Evolutionary conservation across 169 alveolate genomes (phyloP).

Genomic region (Plasmodium chabaudi): DNA sequence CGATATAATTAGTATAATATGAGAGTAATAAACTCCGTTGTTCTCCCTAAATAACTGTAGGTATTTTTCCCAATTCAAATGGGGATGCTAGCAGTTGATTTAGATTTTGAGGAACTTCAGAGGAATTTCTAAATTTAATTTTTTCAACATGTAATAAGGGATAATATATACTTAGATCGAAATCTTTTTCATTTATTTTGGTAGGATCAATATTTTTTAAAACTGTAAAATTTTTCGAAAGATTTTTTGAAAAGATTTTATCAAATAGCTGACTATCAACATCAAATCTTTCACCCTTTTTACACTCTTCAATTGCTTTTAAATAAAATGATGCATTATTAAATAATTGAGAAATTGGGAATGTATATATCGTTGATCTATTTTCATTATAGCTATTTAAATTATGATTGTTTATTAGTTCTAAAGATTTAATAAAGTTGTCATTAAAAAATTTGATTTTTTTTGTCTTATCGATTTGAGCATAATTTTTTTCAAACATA

Average conservation of each 20-base stretch:
- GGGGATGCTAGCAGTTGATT: not conserved
- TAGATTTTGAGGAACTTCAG: not conserved
- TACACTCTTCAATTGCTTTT: constrained; percentile 71
- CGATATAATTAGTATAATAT: too few relatives aligned
- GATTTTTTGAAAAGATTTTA: constrained; percentile 43
- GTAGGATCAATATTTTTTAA: constrained; percentile 42
- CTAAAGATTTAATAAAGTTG: constrained; percentile 44
- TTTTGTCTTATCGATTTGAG: constrained; percentile 14
- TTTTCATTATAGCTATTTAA: constrained; percentile 64
- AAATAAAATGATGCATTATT: constrained; percentile 45
- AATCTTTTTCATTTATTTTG: constrained; percentile 26
- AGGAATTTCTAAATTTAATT: constrained; percentile 55
- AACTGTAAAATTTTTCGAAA: constrained; percentile 27
- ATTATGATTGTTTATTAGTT: constrained; percentile 42
- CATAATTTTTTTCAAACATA: constrained; percentile 43
- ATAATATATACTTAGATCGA: constrained; percentile 37
- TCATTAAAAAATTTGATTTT: constrained; percentile 43
- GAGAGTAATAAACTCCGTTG: not conserved
- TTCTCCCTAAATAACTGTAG: constrained; percentile 22
- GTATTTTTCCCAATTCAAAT: constrained; percentile 57
- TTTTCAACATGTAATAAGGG: constrained; percentile 61
- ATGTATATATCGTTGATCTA: constrained; percentile 63
- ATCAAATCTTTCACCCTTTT: constrained; percentile 63
- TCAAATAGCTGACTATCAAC: constrained; percentile 32
- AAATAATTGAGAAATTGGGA: constrained; percentile 26